Conservation (phyloP, 495 filamentous ascomycete genomes). For the Hypomontagnella monticulosa region DNA sequence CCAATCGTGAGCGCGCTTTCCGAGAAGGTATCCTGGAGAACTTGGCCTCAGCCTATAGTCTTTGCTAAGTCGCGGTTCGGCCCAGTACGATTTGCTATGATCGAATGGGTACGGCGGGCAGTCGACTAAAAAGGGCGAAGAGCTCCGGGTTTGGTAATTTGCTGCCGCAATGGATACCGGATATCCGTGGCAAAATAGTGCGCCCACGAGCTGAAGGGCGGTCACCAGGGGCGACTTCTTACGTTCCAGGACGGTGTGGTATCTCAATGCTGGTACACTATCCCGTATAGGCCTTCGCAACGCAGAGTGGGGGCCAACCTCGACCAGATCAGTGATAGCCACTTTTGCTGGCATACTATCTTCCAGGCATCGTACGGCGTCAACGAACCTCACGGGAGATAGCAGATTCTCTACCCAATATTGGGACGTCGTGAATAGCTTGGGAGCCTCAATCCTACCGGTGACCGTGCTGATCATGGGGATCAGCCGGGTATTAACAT, state of each 20-base stretch:
- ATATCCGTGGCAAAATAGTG: slow-evolving; percentile 46
- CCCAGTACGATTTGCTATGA: slow-evolving; percentile 51
- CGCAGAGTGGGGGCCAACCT: slow-evolving; percentile 67
- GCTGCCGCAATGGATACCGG: slow-evolving; percentile 30
- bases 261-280: slow-evolving; percentile 43
- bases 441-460: not conserved
- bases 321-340: slow-evolving; percentile 48
- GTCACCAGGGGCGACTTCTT: slow-evolving; percentile 1
- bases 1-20: slow-evolving; percentile 44
- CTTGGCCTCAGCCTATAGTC: slow-evolving; percentile 44
- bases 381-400: slow-evolving; percentile 52
- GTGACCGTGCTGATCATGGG: slow-evolving; percentile 37
- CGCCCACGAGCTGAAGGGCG: slow-evolving; percentile 44
- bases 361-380: slow-evolving; percentile 40
- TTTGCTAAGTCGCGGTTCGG: slow-evolving; percentile 49
- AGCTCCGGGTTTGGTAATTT: slow-evolving; percentile 5
- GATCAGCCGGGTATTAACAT: slow-evolving; percentile 38
- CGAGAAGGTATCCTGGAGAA: slow-evolving; percentile 56
- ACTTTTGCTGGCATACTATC: not conserved
- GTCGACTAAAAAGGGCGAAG: slow-evolving; percentile 43
- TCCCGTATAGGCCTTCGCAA: slow-evolving; percentile 59
- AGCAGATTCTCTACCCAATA: slow-evolving; percentile 59
- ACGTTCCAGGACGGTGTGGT: slow-evolving; percentile 18
- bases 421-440: slow-evolving; percentile 19
- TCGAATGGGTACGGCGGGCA: slow-evolving; percentile 55